These are phyloP conservation scores for Polytrichum formosum DNA, from an alignment of 225 moss, liverwort and hornwort species.

Conservation along the genomic window DNA sequence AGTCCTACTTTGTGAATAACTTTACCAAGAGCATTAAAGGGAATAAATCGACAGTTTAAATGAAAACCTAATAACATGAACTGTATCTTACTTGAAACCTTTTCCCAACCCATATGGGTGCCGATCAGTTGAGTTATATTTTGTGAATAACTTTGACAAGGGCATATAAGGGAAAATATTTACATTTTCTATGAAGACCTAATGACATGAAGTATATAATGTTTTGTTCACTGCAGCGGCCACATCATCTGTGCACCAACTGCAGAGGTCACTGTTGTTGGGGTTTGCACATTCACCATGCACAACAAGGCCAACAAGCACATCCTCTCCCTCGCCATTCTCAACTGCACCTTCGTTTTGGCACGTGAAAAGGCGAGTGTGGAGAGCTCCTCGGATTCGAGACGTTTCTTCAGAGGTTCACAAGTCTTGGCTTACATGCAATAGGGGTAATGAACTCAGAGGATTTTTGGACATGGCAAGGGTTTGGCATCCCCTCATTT, in stretches of 20 bases:
- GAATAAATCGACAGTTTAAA: background rate
- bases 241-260: slow-evolving; percentile 26
- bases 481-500: slow-evolving; percentile 6
- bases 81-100: background rate
- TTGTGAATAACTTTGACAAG: too few relatives aligned
- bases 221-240: slow-evolving; percentile 22
- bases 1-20: too few relatives aligned
- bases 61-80: background rate
- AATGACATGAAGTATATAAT: background rate
- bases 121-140: too few relatives aligned
- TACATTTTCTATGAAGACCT: background rate
- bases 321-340: slow-evolving; percentile 2
- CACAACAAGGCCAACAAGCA: slow-evolving; percentile 3
- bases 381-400: slow-evolving; percentile 4
- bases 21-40: background rate
- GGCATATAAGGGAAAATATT: too few relatives aligned
- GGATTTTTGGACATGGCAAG: slow-evolving; percentile 10
- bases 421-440: slow-evolving; percentile 1
- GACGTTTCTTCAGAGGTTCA: slow-evolving; percentile 4
- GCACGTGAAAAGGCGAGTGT: background rate
- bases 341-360: background rate
- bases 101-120: too few relatives aligned
- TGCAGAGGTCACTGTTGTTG: slow-evolving; percentile 33
- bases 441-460: slow-evolving; percentile 3
- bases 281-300: slow-evolving; percentile 26